These are phyloP conservation scores for Verbascum thapsus DNA, from an alignment of 257 asterid species.

Conservation along the genomic window DNA sequence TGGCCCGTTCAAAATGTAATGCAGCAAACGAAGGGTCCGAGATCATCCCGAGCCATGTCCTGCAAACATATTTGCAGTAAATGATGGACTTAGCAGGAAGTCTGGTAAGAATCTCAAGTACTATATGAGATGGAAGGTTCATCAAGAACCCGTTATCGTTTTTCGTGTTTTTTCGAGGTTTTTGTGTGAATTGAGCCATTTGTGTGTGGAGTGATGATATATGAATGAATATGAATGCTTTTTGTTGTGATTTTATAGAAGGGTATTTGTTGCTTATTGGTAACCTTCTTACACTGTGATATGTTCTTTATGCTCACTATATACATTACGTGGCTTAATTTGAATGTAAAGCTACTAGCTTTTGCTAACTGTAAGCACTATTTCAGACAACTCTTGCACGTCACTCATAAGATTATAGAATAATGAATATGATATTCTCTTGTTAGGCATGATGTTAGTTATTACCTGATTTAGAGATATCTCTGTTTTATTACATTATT, in stretches of 20 bases:
- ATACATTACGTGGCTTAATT: background rate
- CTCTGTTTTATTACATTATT: too few relatives aligned
- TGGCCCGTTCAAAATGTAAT: constrained; percentile 36
- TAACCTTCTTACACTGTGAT: background rate
- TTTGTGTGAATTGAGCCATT: background rate
- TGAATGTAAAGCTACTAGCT: background rate
- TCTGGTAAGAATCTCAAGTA: constrained; percentile 40
- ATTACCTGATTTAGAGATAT: too few relatives aligned
- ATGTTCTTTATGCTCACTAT: background rate
- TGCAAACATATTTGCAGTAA: constrained; percentile 40
- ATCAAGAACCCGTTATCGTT: constrained; percentile 15
- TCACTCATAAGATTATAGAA: background rate
- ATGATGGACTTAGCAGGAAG: constrained; percentile 39
- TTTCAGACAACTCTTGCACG: background rate
- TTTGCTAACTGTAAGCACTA: background rate
- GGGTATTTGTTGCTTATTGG: background rate
- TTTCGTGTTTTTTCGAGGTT: background rate
- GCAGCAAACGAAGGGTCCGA: constrained; percentile 33
- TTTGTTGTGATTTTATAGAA: background rate
- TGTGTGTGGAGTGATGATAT: background rate
- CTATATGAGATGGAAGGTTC: constrained; percentile 39
- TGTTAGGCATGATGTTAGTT: background rate
- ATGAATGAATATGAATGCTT: background rate
- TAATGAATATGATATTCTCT: background rate
- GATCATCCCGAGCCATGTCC: constrained; percentile 35